A percentile compares a stretch with the other conserved stretches of the same genome.
phyloP scores from a whole-genome alignment of 768 basidiomycete species.

The Galerina sulciceps region DNA sequence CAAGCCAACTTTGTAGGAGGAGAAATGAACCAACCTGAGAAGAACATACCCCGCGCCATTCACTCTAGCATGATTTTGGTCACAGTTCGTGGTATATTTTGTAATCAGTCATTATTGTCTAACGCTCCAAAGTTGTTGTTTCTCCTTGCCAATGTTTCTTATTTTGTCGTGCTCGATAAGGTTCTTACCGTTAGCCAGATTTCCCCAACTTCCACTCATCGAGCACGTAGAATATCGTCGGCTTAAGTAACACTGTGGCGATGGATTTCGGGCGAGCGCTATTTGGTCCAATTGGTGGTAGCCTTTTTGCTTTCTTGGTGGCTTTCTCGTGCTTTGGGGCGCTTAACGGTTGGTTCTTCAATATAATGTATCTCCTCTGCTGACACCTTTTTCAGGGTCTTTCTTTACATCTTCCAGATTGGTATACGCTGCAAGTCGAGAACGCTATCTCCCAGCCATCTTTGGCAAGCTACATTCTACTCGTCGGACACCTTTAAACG shows the following conservation, averaged over 20 bases:
- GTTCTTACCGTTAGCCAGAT: slow-evolving; percentile 32
- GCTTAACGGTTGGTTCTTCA: slow-evolving; percentile 65
- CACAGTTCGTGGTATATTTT: slow-evolving; percentile 49
- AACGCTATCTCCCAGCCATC: slow-evolving; percentile 82
- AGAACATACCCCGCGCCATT: slow-evolving; percentile 87
- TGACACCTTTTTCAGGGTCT: slow-evolving; percentile 46
- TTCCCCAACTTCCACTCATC: not conserved
- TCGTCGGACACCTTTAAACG: slow-evolving; percentile 87
- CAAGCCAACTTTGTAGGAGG: slow-evolving; percentile 91
- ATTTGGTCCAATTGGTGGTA: slow-evolving; percentile 87
- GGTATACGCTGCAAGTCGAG: slow-evolving; percentile 87
- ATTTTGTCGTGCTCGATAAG: slow-evolving; percentile 92
- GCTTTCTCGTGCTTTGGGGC: slow-evolving; percentile 96
- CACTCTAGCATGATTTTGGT: slow-evolving; percentile 90
- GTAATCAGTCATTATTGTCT: not conserved
- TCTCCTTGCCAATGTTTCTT: slow-evolving; percentile 82
- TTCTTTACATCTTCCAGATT: slow-evolving; percentile 82
- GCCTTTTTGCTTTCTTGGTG: slow-evolving; percentile 88
- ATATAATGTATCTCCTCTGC: not conserved
- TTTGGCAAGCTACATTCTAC: slow-evolving; percentile 80
- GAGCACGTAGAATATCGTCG: slow-evolving; percentile 56
- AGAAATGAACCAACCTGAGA: slow-evolving; percentile 81
- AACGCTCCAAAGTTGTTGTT: slow-evolving; percentile 62
- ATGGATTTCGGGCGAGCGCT: slow-evolving; percentile 90
- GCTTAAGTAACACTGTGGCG: slow-evolving; percentile 84